Conservation (phyloP, 1,284 basidiomycete genomes). For the Gastroboletus turbinatus region DNA sequence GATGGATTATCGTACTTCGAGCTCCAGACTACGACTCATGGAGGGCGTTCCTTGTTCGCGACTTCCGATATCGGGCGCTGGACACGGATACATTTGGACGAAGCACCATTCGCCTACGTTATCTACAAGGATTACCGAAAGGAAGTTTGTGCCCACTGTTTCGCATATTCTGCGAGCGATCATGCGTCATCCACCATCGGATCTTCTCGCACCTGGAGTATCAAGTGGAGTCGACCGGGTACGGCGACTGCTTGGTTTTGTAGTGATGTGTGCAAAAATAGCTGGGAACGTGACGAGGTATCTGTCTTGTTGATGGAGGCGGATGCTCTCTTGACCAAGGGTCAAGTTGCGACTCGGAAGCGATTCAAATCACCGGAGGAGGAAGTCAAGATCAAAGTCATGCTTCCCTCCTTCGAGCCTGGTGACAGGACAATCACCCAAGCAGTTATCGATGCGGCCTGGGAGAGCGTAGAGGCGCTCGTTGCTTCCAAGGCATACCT, state of each 20-base stretch:
- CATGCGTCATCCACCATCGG: conserved; percentile 11
- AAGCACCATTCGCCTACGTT: conserved; percentile 47
- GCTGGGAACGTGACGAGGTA: conserved; percentile 41
- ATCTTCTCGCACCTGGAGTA: conserved; percentile 40
- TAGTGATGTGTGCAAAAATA: conserved; percentile 43
- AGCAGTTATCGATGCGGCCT: conserved; percentile 36
- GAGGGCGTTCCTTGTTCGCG: conserved; percentile 56
- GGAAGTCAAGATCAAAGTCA: conserved; percentile 19
- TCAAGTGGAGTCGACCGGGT: conserved; percentile 35
- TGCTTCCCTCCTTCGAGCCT: conserved; percentile 12
- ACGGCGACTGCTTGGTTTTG: conserved; percentile 56
- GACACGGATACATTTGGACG: conserved; percentile 43
- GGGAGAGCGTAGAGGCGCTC: conserved; percentile 29
- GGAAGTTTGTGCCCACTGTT: conserved; percentile 65
- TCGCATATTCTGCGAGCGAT: conserved; percentile 55
- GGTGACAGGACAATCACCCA: conserved; percentile 23
- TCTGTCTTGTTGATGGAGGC: conserved; percentile 33
- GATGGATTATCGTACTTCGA: conserved; percentile 12
- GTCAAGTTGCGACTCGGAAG: conserved; percentile 28
- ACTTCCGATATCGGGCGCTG: conserved; percentile 39
- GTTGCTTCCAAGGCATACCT: conserved; percentile 23
- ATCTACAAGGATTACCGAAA: conserved; percentile 57
- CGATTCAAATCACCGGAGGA: conserved; percentile 35
- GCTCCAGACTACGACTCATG: conserved; percentile 39
- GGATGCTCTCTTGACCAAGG: conserved; percentile 36